phyloP scores from a whole-genome alignment of 2,329 filamentous ascomycete genomes.

The Pseudopithomyces maydicus region DNA sequence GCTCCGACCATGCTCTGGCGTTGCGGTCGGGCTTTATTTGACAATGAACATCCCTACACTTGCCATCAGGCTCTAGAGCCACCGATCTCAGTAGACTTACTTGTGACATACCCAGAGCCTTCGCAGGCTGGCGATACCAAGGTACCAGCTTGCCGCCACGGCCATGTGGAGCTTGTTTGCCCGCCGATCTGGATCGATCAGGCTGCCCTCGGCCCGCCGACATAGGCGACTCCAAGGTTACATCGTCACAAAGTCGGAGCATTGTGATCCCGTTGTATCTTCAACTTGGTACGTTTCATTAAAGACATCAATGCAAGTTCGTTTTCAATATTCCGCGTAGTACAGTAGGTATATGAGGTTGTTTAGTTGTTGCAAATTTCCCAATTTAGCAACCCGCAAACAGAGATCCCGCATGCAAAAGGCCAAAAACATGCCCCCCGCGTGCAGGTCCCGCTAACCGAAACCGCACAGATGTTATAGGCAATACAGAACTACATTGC shows the following conservation, averaged over 20 bases:
- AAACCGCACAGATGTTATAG: too few relatives aligned
- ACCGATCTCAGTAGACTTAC: slow-evolving; percentile 1
- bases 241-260: slow-evolving; percentile 5
- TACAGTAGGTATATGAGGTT: background rate
- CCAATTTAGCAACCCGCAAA: background rate
- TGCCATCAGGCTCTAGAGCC: background rate
- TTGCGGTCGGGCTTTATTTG: background rate
- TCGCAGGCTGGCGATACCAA: background rate
- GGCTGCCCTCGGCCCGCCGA: slow-evolving; percentile 9
- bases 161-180: slow-evolving; percentile 1
- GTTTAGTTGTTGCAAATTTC: background rate
- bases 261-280: background rate
- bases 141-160: background rate
- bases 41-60: background rate
- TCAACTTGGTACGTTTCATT: background rate
- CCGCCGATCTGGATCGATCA: slow-evolving; percentile 7
- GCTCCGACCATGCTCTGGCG: slow-evolving; percentile 1
- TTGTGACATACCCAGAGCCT: slow-evolving; percentile 2
- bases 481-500: background rate
- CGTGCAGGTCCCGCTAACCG: too few relatives aligned
- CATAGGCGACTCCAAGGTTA: slow-evolving; percentile 5
- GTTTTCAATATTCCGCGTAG: background rate
- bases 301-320: background rate
- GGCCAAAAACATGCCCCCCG: too few relatives aligned
- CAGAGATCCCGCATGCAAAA: background rate